Conservation (phyloP, 768 basidiomycete genomes). For the Suillus weaverae region DNA sequence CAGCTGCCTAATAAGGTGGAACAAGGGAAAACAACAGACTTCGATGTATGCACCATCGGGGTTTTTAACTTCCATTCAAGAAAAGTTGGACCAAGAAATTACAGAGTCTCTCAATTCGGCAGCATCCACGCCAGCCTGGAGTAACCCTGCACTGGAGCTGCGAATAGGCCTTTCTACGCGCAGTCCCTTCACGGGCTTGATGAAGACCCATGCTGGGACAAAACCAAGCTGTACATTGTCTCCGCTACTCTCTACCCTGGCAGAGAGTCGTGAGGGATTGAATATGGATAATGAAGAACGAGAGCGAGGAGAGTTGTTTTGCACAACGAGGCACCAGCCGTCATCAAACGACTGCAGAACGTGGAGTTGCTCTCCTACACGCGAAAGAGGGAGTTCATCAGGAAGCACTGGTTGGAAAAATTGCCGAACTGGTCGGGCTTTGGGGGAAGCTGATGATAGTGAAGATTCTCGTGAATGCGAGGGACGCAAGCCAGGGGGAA, state of each 20-base stretch:
- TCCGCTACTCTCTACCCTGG: slow-evolving; percentile 17
- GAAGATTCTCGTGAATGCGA: slow-evolving; percentile 14
- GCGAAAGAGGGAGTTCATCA: slow-evolving; percentile 63
- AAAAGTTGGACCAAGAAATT: slow-evolving; percentile 63
- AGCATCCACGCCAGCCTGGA: slow-evolving; percentile 45
- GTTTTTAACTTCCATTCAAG: not conserved
- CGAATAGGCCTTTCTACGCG: slow-evolving; percentile 65
- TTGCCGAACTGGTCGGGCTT: slow-evolving; percentile 59
- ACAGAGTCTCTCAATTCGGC: slow-evolving; percentile 45
- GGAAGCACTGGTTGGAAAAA: slow-evolving; percentile 68
- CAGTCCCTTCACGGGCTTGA: slow-evolving; percentile 60
- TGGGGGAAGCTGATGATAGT: slow-evolving; percentile 30
- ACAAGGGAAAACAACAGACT: not conserved
- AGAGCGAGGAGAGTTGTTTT: slow-evolving; percentile 45
- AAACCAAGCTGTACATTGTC: slow-evolving; percentile 64
- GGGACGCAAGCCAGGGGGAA: slow-evolving; percentile 9
- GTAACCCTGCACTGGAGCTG: slow-evolving; percentile 47
- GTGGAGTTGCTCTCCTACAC: slow-evolving; percentile 57
- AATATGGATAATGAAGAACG: slow-evolving; percentile 46
- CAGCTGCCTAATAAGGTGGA: not conserved
- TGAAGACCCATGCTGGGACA: slow-evolving; percentile 77
- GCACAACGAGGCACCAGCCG: slow-evolving; percentile 76
- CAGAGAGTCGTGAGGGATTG: slow-evolving; percentile 27
- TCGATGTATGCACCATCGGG: not conserved
- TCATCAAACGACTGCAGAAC: slow-evolving; percentile 72